phyloP scores from a whole-genome alignment of 2,329 filamentous ascomycete species.

The Ceratocystis lukuohia region DNA sequence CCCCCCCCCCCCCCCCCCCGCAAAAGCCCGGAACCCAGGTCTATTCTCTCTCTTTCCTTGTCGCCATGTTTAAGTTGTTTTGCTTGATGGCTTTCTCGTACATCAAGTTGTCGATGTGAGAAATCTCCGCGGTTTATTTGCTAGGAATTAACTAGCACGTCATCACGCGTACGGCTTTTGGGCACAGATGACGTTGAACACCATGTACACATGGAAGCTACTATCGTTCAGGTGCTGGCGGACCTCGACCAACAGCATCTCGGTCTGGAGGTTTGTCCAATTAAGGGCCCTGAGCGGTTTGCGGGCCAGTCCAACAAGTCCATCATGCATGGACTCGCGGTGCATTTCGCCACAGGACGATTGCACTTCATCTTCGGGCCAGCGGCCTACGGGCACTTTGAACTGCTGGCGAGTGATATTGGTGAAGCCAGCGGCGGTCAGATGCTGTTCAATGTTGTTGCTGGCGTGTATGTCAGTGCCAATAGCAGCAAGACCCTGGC shows the following conservation, averaged over 20 bases:
- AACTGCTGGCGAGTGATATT: conserved; percentile 30
- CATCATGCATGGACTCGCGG: conserved; percentile 31
- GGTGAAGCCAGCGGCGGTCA: conserved; percentile 32
- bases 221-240: conserved; percentile 29
- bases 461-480: conserved; percentile 34
- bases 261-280: conserved; percentile 32
- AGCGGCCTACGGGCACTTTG: conserved; percentile 37
- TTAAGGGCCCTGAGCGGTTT: conserved; percentile 30
- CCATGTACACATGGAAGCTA: conserved; percentile 30
- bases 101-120: too few relatives aligned
- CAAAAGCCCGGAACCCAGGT: background rate
- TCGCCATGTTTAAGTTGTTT: background rate
- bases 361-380: conserved; percentile 31
- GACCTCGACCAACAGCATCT: conserved; percentile 33
- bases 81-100: background rate
- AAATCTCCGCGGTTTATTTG: too few relatives aligned
- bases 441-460: conserved; percentile 26
- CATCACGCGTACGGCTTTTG: conserved; percentile 26
- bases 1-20: too few relatives aligned
- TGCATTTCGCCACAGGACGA: conserved; percentile 35
- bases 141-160: too few relatives aligned
- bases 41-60: background rate
- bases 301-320: conserved; percentile 29
- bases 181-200: conserved; percentile 30
- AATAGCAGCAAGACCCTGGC: conserved; percentile 30